Evolutionary conservation across 805 yeast genomes (phyloP), one percentile per base, ranked within the genome.

Genomic region (Schwanniomyces occidentalis): DNA sequence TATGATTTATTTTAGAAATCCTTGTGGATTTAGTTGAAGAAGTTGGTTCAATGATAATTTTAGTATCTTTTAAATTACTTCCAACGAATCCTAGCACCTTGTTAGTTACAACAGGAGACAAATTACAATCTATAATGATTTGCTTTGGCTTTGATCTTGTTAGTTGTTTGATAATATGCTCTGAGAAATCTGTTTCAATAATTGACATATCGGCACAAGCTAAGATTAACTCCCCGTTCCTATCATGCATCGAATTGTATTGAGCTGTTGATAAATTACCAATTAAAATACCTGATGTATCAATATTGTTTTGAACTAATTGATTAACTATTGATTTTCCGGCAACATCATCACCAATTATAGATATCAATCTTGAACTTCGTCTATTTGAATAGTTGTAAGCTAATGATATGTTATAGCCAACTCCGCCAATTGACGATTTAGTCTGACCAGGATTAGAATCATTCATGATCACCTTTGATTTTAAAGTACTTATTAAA

Each of bases 201-300:
- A 82, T 75, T n/a, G 67, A 65, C 95, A 89, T 88, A 51, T 86
- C 95, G 4, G 95, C 91, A 50, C 87, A 77, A 0, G 95, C 95
- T 12, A 85, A 65, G 3, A 84, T 53, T 30, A 89, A 64, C 3
- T 73, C 80, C 1, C 96, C 96, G 5, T 59, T 51, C 0, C 48
- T 43, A 37, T 75, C 76, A 48, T 87, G 90, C 38, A 79, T 70
- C 0, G 95, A 82, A 5, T 77, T 71, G 49, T 89, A 89, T 48
- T 84, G 85, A 0, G 93, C 87, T 0, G 95, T 82, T 9, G 49
- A 44, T 2, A 15, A 18, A 12, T 43, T 37, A 4, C 22, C 18
- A 5, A 37, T 41, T 7, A 42, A 32, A 3, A 80, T 49, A 0
- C 82, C 85, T 0, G 66, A 48, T 0, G 48, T 40, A 24, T 67